phyloP scores from a whole-genome alignment of 2,329 filamentous ascomycete genomes.

The Davidsoniella neocaledoniae region DNA sequence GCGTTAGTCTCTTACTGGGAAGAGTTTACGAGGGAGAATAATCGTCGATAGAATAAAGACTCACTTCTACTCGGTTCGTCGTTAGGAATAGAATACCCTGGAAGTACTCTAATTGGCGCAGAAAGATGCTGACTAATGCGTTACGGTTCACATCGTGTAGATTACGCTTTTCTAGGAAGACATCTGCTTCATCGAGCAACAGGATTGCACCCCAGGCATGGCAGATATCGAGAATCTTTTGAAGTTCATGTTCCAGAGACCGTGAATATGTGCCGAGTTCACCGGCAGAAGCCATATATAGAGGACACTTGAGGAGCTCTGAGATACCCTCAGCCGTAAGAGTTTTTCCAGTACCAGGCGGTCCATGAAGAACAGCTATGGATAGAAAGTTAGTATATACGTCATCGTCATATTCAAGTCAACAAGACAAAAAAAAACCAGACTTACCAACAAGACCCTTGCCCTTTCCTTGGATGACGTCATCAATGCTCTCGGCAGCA shows the following conservation, averaged over 20 bases:
- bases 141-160: constrained; percentile 30
- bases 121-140: constrained; percentile 30
- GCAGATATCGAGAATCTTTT: constrained; percentile 36
- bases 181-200: constrained; percentile 36
- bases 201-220: constrained; percentile 33
- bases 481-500: constrained; percentile 17
- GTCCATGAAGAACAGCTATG: constrained; percentile 24
- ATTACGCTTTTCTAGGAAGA: constrained; percentile 32
- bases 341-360: constrained; percentile 77
- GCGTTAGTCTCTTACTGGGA: not conserved
- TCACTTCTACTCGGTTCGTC: constrained; percentile 19
- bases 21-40: too few species aligned
- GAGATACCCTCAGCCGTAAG: constrained; percentile 53
- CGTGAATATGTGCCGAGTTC: constrained; percentile 66
- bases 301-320: constrained; percentile 53
- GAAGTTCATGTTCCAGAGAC: constrained; percentile 57
- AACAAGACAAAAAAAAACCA: constrained; percentile 22
- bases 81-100: constrained; percentile 29
- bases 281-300: constrained; percentile 71
- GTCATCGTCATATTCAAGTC: not conserved
- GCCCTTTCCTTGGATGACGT: constrained; percentile 27
- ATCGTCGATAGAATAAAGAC: not conserved
- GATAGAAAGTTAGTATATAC: not conserved
- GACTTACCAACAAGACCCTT: constrained; percentile 23
- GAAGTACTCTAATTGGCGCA: constrained; percentile 29